Percentiles rank a stretch among this genome's conserved stretches.
These are phyloP conservation scores for Vararia minispora DNA, from an alignment of 768 basidiomycete species.

Conservation along the genomic window DNA sequence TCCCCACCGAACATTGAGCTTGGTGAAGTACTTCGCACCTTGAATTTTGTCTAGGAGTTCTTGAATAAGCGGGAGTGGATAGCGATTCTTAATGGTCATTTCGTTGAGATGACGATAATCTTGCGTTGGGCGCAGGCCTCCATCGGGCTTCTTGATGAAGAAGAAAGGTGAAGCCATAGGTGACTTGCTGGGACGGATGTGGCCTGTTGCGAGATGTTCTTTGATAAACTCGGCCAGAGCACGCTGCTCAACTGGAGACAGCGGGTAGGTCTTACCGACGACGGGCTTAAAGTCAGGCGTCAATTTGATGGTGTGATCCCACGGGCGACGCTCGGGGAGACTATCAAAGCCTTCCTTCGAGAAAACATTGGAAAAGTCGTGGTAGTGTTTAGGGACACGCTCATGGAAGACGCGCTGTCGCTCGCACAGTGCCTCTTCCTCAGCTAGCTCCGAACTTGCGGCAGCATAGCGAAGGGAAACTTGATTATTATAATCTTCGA, in stretches of 20 bases:
- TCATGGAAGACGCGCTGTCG: too few species aligned
- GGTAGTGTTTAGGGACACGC: slow-evolving; percentile 6
- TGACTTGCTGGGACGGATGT: slow-evolving; percentile 14
- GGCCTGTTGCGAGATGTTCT: slow-evolving; percentile 14
- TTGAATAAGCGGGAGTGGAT: slow-evolving; percentile 23
- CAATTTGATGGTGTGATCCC: slow-evolving; percentile 26
- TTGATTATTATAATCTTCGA: too few species aligned
- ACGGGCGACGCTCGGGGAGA: slow-evolving; percentile 23
- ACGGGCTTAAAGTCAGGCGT: slow-evolving; percentile 5
- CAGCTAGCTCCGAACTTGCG: too few species aligned
- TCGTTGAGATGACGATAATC: slow-evolving; percentile 22
- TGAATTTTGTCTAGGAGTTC: slow-evolving; percentile 20
- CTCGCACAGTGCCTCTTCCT: too few species aligned
- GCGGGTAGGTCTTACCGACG: slow-evolving; percentile 12
- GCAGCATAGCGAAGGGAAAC: too few species aligned
- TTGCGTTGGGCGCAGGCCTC: slow-evolving; percentile 14
- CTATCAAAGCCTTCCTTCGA: slow-evolving; percentile 15
- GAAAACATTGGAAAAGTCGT: slow-evolving; percentile 18
- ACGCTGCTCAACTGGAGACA: slow-evolving; percentile 8
- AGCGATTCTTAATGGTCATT: slow-evolving; percentile 23
- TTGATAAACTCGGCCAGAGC: slow-evolving; percentile 14
- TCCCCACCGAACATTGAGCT: slow-evolving; percentile 18
- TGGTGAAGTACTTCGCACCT: slow-evolving; percentile 18
- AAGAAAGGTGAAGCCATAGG: slow-evolving; percentile 18
- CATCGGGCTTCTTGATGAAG: slow-evolving; percentile 22